phyloP scores from a whole-genome alignment of 2,329 filamentous ascomycete genomes.

The Ceratocystis lukuohia region DNA sequence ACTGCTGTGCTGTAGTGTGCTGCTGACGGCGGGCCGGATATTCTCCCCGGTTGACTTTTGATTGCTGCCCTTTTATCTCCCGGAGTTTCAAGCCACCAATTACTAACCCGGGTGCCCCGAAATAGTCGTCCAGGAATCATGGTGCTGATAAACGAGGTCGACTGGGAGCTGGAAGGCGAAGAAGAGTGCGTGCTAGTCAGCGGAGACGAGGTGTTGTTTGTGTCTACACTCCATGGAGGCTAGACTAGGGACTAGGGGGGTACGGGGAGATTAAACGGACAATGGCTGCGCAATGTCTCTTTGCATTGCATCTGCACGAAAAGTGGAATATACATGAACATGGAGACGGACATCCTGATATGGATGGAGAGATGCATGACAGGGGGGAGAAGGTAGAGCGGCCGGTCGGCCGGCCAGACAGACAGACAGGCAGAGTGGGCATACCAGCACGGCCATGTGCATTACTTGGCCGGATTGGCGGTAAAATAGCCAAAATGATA shows the following conservation, averaged over 20 bases:
- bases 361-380: no score
- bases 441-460: no score
- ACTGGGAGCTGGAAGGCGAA: constrained; percentile 96
- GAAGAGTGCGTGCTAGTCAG: constrained; percentile 72
- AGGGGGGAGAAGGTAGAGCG: no score
- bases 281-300: no score
- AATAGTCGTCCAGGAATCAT: constrained; percentile 82
- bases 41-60: not conserved
- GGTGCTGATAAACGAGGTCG: constrained; percentile 91
- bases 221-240: constrained; percentile 90
- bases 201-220: constrained; percentile 83
- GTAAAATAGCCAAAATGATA: not conserved
- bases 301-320: no score
- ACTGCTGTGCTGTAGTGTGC: not conserved
- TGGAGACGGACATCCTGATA: no score
- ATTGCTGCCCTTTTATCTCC: not conserved
- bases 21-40: not conserved
- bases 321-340: no score
- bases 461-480: no score
- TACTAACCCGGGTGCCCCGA: constrained; percentile 23
- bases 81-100: not conserved
- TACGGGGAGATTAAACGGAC: not conserved
- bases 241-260: constrained; percentile 31
- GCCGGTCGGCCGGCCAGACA: no score
- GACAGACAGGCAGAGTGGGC: no score